Percentiles rank a stretch among this genome's conserved stretches.
Evolutionary conservation across 2,329 filamentous ascomycete species (phyloP).

Genomic region (Cephalotrichum gorgonifer): DNA sequence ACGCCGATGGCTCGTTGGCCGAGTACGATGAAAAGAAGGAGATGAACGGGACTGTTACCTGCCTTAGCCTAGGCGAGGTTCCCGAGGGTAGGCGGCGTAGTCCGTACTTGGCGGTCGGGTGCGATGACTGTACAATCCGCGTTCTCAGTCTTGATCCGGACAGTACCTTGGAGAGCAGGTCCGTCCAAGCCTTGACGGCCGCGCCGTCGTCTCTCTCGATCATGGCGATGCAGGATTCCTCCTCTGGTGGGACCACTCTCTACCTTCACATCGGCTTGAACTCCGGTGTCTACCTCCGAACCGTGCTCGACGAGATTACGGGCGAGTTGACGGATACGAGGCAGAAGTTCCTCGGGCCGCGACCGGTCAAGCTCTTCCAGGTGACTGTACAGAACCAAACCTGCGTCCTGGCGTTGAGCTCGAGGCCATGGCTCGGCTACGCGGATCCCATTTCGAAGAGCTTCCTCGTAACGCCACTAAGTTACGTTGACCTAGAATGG

Average conservation of each 20-base stretch:
- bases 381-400: constrained; percentile 80
- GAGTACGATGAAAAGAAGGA: constrained; percentile 94
- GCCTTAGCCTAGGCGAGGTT: constrained; percentile 85
- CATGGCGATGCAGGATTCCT: constrained; percentile 92
- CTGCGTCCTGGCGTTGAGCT: constrained; percentile 82
- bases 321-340: constrained; percentile 92
- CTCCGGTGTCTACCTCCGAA: constrained; percentile 91
- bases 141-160: constrained; percentile 86
- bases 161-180: constrained; percentile 84
- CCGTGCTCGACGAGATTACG: constrained; percentile 87
- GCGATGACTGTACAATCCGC: constrained; percentile 91
- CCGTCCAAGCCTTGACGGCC: constrained; percentile 85
- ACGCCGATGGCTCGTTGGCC: constrained; percentile 76
- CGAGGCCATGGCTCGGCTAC: constrained; percentile 92
- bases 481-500: constrained; percentile 81
- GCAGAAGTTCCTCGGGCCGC: constrained; percentile 87
- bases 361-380: constrained; percentile 79
- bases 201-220: constrained; percentile 82
- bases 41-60: constrained; percentile 92
- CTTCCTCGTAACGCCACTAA: constrained; percentile 86
- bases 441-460: constrained; percentile 68
- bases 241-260: constrained; percentile 75
- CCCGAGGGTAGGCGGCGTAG: constrained; percentile 83
- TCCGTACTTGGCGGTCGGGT: constrained; percentile 90
- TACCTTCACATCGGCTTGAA: constrained; percentile 94